Conservation (phyloP, 1,284 basidiomycete genomes). For the Sparassis latifolia region DNA sequence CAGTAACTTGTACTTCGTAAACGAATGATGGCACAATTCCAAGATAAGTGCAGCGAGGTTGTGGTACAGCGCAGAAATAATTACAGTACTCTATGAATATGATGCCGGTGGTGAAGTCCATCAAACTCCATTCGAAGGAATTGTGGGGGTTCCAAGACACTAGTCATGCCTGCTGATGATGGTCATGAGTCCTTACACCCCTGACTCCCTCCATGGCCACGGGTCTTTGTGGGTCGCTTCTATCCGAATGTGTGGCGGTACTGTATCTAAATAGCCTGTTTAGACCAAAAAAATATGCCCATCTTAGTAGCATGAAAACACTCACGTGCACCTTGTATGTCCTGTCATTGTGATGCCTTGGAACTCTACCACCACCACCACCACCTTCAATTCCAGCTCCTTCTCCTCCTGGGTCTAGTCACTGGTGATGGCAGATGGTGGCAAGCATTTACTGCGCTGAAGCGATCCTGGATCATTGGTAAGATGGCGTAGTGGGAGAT, state of each 20-base stretch:
- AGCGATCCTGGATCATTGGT: too few relatives aligned
- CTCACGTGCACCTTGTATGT: slow-evolving; percentile 56
- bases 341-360: slow-evolving; percentile 41
- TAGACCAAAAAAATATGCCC: background rate
- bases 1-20: too few relatives aligned
- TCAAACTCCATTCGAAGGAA: background rate
- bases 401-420: too few relatives aligned
- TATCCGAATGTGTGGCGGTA: slow-evolving; percentile 38
- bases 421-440: too few relatives aligned
- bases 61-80: too few relatives aligned
- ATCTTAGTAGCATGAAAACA: background rate
- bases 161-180: slow-evolving; percentile 19
- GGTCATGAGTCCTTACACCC: slow-evolving; percentile 31
- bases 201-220: slow-evolving; percentile 25
- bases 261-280: slow-evolving; percentile 37
- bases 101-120: too few relatives aligned
- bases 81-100: too few relatives aligned
- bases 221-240: slow-evolving; percentile 26
- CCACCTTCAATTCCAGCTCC: too few relatives aligned
- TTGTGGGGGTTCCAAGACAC: background rate
- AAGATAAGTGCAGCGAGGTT: too few relatives aligned
- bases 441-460: too few relatives aligned
- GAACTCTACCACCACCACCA: slow-evolving; percentile 20
- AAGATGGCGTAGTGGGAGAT: too few relatives aligned
- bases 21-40: too few relatives aligned